Evolutionary conservation across 352 stramenopile genomes (phyloP), one percentile per base, ranked within the genome.

Genomic region (Blastocystis sp.): DNA sequence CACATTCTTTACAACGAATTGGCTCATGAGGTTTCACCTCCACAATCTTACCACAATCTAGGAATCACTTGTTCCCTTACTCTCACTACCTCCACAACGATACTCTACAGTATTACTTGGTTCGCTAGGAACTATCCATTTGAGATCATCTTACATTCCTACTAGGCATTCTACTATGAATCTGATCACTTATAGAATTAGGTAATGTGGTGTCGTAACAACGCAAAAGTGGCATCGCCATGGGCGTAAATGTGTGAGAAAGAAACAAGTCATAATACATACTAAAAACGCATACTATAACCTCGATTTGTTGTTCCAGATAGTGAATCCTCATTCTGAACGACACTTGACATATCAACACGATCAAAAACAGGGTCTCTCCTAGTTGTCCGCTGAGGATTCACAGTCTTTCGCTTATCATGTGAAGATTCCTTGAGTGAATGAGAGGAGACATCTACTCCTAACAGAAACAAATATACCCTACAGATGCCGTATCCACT

Each of bases 1-100:
- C 51, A 51, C 73, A 84, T 27, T 84, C 73, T 48, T 64, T 84
- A 51, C 73, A 84, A 84, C 73, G 73, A 48, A 84, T 84, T 27
- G 73, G 73, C 33, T 84, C 73, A 27, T 84, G 73, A 40, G 73
- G 73, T 30, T 69, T 84, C 15, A 84, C 48, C 73, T 66, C 73
- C 22, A 84, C 73, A 35, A 84, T 56, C 53, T 84, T 84, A 27
- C 73, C 73, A 42, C 73, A 84, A 42, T 60, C 73, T 84, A 69
- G 27, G 13, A 35, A 19, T 84, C 35, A 84, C 19, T 27, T 19
- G 0, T 9, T 33, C 37, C 11, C 5, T 51, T 5, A 53, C 64
- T 68, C 42, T 24, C n/a, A 53, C 59, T 84, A 84, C 73, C 51
- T 54, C 73, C 73, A 42, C 73, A 84, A 69, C 73, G 73, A 84